Evolutionary conservation across 768 basidiomycete species (phyloP).

Genomic region (Collybiopsis luxurians): DNA sequence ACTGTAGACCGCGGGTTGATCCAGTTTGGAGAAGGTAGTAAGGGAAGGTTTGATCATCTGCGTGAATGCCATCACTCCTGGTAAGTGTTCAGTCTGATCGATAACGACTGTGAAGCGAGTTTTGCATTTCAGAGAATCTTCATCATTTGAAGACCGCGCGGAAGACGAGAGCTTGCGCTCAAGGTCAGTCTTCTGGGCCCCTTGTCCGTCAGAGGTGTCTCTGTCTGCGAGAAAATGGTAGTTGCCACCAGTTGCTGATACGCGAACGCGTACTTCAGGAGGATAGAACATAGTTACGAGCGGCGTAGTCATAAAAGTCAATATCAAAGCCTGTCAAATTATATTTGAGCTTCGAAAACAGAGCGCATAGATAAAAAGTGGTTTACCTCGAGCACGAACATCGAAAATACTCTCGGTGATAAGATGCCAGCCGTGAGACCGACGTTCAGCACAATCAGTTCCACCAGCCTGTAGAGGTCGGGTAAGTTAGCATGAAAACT

Average conservation of each 20-base stretch:
- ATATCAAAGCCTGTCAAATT: conserved; percentile 44
- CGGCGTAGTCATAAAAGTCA: conserved; percentile 88
- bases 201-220: conserved; percentile 19
- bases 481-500: neutral
- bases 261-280: conserved; percentile 51
- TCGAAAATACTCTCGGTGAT: conserved; percentile 78
- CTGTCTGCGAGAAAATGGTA: conserved; percentile 44
- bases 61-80: conserved; percentile 85
- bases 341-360: no score
- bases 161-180: conserved; percentile 1
- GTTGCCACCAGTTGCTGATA: conserved; percentile 41
- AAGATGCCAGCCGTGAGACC: conserved; percentile 82
- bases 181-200: neutral
- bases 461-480: conserved; percentile 61
- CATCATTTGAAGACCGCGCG: neutral
- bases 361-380: no score
- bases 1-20: conserved; percentile 5
- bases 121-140: conserved; percentile 6
- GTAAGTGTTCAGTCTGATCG: conserved; percentile 86
- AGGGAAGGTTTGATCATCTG: conserved; percentile 64
- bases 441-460: conserved; percentile 95
- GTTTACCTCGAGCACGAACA: conserved; percentile 78
- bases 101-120: conserved; percentile 81
- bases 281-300: conserved; percentile 69
- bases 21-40: neutral